A percentile compares a stretch with the other conserved stretches of the same genome.
phyloP scores from a whole-genome alignment of 306 rosid species.

The Trichosanthes truncata region DNA sequence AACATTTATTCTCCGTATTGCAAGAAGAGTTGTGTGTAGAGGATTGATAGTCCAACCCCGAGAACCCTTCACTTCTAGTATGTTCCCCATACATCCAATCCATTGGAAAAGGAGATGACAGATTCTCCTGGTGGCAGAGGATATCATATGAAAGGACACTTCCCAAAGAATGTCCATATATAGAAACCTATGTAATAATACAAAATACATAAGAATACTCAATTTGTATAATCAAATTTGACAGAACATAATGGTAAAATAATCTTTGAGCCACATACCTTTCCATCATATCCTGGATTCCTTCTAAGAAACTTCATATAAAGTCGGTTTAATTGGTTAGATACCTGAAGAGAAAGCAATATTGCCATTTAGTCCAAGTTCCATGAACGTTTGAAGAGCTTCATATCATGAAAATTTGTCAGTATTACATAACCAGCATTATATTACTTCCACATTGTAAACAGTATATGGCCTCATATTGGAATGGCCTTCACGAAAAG shows the following conservation, averaged over 20 bases:
- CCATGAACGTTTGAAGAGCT: neutral
- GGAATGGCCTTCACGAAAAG: neutral
- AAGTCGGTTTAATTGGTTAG: slow-evolving; percentile 76
- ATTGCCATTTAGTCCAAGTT: neutral
- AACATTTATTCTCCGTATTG: slow-evolving; percentile 25
- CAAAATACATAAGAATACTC: slow-evolving; percentile 1
- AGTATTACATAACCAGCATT: neutral
- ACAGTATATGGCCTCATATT: neutral
- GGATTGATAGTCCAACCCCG: slow-evolving; percentile 23
- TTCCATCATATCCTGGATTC: slow-evolving; percentile 89
- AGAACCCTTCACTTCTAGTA: slow-evolving; percentile 24
- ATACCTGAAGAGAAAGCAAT: slow-evolving; percentile 42
- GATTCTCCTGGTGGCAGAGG: slow-evolving; percentile 87
- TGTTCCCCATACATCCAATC: slow-evolving; percentile 51
- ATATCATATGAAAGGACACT: slow-evolving; percentile 98
- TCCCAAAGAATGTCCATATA: slow-evolving; percentile 96
- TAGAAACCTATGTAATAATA: slow-evolving; percentile 49
- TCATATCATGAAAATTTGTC: slow-evolving; percentile 1
- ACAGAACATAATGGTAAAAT: neutral
- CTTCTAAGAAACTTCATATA: slow-evolving; percentile 81
- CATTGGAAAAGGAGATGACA: slow-evolving; percentile 75
- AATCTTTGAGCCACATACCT: slow-evolving; percentile 38
- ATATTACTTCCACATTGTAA: neutral
- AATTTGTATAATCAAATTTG: neutral
- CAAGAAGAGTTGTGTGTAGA: slow-evolving; percentile 20